Evolutionary conservation across 108 stramenopile species (phyloP).

Genomic region (Discostella stelligeroides): DNA sequence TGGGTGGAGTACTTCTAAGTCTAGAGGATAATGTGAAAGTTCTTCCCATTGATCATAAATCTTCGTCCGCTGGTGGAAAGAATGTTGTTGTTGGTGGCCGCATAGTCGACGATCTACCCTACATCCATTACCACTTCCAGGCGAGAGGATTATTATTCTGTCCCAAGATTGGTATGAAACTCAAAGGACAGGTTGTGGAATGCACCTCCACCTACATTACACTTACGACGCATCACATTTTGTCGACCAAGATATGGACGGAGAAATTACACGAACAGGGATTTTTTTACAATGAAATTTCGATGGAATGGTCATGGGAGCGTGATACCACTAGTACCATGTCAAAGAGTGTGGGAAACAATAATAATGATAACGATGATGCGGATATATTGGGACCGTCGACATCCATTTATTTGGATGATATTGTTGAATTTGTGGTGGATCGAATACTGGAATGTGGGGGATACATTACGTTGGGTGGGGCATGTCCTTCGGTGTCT

Average conservation of each 20-base stretch:
- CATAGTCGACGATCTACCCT: conserved; percentile 49
- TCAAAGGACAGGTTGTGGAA: conserved; percentile 52
- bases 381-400: conserved; percentile 43
- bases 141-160: conserved; percentile 43
- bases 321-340: conserved; percentile 14
- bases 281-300: conserved; percentile 38
- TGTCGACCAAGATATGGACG: conserved; percentile 48
- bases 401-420: conserved; percentile 52
- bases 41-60: conserved; percentile 21
- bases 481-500: conserved; percentile 42
- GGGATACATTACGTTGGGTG: conserved; percentile 47
- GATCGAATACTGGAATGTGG: conserved; percentile 49
- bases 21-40: conserved; percentile 37
- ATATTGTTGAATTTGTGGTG: conserved; percentile 49
- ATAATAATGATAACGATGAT: conserved; percentile 7
- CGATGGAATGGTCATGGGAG: conserved; percentile 49
- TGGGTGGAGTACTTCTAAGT: conserved; percentile 47
- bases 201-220: conserved; percentile 48
- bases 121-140: conserved; percentile 46
- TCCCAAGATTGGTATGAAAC: conserved; percentile 50
- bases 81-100: conserved; percentile 34
- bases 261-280: conserved; percentile 47
- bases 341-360: not conserved
- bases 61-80: not conserved
- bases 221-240: conserved; percentile 45